phyloP scores from a whole-genome alignment of 306 rosid genomes.

The Trifolium fragiferum region DNA sequence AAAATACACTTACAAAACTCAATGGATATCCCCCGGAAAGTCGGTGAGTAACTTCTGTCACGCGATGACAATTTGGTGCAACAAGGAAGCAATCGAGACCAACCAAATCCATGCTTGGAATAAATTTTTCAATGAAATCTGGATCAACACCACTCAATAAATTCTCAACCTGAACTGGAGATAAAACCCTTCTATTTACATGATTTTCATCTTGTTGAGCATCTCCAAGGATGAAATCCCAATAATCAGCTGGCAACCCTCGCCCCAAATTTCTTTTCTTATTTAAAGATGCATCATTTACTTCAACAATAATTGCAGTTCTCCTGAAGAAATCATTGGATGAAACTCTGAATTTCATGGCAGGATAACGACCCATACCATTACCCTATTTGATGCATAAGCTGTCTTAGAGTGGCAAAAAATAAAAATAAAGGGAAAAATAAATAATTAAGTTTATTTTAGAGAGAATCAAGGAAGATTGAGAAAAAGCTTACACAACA shows the following conservation, averaged over 20 bases:
- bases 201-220: slow-evolving; percentile 64
- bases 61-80: slow-evolving; percentile 88
- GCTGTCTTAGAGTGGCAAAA: slow-evolving; percentile 33
- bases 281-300: slow-evolving; percentile 51
- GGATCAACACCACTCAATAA: slow-evolving; percentile 74
- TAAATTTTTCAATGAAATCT: slow-evolving; percentile 59
- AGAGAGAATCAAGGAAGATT: background rate
- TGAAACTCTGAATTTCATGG: slow-evolving; percentile 79
- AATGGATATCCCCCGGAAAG: slow-evolving; percentile 65
- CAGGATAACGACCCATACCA: slow-evolving; percentile 62
- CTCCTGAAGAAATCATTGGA: slow-evolving; percentile 63
- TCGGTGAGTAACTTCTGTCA: slow-evolving; percentile 69
- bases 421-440: slow-evolving; percentile 14
- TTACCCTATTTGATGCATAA: slow-evolving; percentile 60
- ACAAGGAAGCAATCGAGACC: slow-evolving; percentile 67
- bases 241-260: slow-evolving; percentile 69
- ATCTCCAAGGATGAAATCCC: slow-evolving; percentile 80
- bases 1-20: slow-evolving; percentile 64
- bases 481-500: slow-evolving; percentile 72
- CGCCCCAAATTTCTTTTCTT: slow-evolving; percentile 47
- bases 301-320: slow-evolving; percentile 75
- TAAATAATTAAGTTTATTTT: background rate
- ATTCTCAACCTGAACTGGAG: slow-evolving; percentile 76
- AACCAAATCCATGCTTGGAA: slow-evolving; percentile 60
- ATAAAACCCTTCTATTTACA: slow-evolving; percentile 65